phyloP scores from a whole-genome alignment of 257 asterid genomes.

The Solanum chmielewskii region DNA sequence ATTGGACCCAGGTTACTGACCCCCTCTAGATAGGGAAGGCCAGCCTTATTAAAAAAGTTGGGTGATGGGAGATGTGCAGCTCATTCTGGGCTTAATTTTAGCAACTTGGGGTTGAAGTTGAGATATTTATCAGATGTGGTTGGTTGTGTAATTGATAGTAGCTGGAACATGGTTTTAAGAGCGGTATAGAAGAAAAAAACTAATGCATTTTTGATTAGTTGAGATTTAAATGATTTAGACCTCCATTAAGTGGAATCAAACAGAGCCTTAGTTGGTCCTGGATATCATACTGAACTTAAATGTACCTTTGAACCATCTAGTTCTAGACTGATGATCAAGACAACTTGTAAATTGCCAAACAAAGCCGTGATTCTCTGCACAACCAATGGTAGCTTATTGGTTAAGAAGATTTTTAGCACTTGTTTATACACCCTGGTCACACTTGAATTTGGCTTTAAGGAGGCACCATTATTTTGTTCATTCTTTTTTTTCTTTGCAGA shows the following conservation, averaged over 20 bases:
- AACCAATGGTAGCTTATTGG: neutral
- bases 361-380: neutral
- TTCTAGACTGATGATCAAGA: neutral
- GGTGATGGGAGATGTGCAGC: neutral
- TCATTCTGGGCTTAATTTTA: neutral
- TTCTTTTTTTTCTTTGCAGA: neutral
- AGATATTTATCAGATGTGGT: neutral
- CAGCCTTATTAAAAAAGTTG: neutral
- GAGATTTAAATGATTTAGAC: neutral
- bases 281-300: neutral
- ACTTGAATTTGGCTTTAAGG: neutral
- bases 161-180: neutral
- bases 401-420: neutral
- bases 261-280: neutral
- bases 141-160: neutral
- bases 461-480: neutral
- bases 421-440: neutral
- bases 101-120: neutral
- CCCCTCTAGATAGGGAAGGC: neutral
- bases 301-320: neutral
- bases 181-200: neutral
- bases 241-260: neutral
- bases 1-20: neutral
- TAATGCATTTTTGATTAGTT: neutral
- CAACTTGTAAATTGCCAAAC: neutral